Percentiles rank a stretch among this genome's conserved stretches.
Conservation (phyloP, 1,139 yeast genomes). For the Saccharomyces pastorianus region DNA sequence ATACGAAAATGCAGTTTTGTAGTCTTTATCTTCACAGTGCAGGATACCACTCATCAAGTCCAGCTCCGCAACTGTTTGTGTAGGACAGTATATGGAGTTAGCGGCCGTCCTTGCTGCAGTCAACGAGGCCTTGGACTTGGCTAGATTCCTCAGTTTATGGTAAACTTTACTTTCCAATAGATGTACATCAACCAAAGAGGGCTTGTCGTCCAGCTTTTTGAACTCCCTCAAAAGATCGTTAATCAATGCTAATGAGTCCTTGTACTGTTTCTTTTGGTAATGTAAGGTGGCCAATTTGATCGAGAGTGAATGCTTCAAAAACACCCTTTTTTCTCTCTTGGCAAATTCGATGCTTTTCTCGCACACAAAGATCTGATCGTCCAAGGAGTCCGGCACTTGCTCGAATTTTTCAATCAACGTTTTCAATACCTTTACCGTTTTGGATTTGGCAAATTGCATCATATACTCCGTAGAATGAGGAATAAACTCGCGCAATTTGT, state of each 20-base stretch:
- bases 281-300: slow-evolving; percentile 73
- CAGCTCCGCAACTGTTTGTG: slow-evolving; percentile 87
- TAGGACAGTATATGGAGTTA: slow-evolving; percentile 89
- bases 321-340: slow-evolving; percentile 68
- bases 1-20: slow-evolving; percentile 90
- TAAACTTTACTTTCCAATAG: slow-evolving; percentile 82
- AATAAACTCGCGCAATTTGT: slow-evolving; percentile 53
- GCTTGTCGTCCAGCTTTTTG: slow-evolving; percentile 90
- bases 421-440: slow-evolving; percentile 82
- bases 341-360: slow-evolving; percentile 87
- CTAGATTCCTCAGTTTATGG: slow-evolving; percentile 83
- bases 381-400: slow-evolving; percentile 56
- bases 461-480: slow-evolving; percentile 63
- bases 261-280: slow-evolving; percentile 55
- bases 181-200: slow-evolving; percentile 91
- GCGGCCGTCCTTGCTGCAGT: slow-evolving; percentile 97
- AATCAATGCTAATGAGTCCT: slow-evolving; percentile 66
- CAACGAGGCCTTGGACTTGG: slow-evolving; percentile 88
- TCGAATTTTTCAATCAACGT: slow-evolving; percentile 74
- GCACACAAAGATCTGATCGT: slow-evolving; percentile 66
- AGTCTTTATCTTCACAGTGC: slow-evolving; percentile 95
- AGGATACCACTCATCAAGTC: slow-evolving; percentile 93
- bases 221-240: slow-evolving; percentile 70
- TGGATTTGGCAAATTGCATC: slow-evolving; percentile 77
- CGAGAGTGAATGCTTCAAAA: slow-evolving; percentile 81